Base-by-base conservation (phyloP, 2,329 filamentous ascomycete species). In the Ophiosphaerella herpotricha region DNA sequence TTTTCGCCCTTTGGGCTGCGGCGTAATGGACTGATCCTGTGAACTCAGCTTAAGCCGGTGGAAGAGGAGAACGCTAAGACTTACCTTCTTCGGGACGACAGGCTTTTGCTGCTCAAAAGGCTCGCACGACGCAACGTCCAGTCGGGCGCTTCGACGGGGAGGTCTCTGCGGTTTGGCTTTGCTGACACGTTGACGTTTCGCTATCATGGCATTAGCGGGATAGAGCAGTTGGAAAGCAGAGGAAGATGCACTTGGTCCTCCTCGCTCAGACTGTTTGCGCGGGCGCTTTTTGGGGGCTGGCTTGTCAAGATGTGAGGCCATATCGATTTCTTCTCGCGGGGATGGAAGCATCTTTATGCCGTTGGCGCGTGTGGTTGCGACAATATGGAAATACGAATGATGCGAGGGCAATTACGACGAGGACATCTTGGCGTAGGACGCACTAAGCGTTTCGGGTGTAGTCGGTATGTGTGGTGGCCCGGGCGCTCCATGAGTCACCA, bases 51-150 rank as follows among this genome's bases (percentile, higher is more conserved):
- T 11, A 6, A 29, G 26, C 6, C 6, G 40, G 63, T 32, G 58
- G 55, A 23, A 53, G 56, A 11, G 26, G 5, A 45, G 81, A 57
- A 63, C 74, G 80, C 13, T 61, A 35, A 5, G 78, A 69, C 58
- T 80, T 76, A 7, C 74, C n/a, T n/a, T n/a, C 65, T 0, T 73
- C 44, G 1, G 71, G 78, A 52, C 13, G 16, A 18, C 5, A 36
- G 34, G 34, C 16, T 18, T 36, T 36, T 16, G 16, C n/a, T 18
- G 34, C 8, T 36, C n/a, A 14, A 36, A 16, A 8, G 16, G n/a
- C 34, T 36, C 5, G n/a, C 5, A 14, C 16, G 16, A 18, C n/a
- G 7, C 34, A 36, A 18, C 34, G 8, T 36, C 9, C 34, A 36
- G 34, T 36, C 16, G 16, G 16, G 5, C n/a, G 16, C 34, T 36